Base-by-base conservation (phyloP, 257 asterid species). In the Echium plantagineum region DNA sequence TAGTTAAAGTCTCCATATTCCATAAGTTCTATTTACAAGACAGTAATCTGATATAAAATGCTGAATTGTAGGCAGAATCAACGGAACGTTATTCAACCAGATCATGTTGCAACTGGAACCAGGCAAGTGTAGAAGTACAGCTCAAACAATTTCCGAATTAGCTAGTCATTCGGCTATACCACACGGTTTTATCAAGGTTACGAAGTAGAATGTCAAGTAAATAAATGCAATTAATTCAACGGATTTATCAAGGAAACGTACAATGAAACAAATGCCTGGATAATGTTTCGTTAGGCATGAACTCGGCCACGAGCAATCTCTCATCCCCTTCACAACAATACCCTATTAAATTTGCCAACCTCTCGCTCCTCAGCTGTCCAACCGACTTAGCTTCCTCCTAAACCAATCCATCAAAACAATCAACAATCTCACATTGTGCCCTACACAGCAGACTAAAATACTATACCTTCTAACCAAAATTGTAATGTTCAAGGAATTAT, bases 261-360 rank as follows among this genome's bases (percentile, higher is more conserved):
- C 80, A 78, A 64, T 78, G 83, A 55, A 78, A 78, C 18, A 78
- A 62, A 64, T 75, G 83, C 65, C 69, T 74, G 21, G 83, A 78
- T 7, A 78, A 70, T 63, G 83, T 78, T 59, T 78, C 78, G 56
- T 72, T 69, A 58, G 74, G 83, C 83, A 78, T 78, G 66, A 74
- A 78, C 52, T 78, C 83, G 16, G 83, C 80, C 28, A 78, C 76
- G 31, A 78, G 67, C 63, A 78, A 67, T 60, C 83, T 69, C 60
- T 78, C 78, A 63, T 66, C 76, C 20, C 83, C 83, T 54, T 74
- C 81, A 53, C 64, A 75, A 61, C 83, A 78, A 55, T 77, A 78
- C 19, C 83, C 83, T 24, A 75, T 53, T 72, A 78, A 69, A 56
- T 78, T 78, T 18, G 78, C 80, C 70, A 78, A 46, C 66, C 78